Evolutionary conservation across 768 basidiomycete genomes (phyloP).

Genomic region (Cystofilobasidium capitatum): DNA sequence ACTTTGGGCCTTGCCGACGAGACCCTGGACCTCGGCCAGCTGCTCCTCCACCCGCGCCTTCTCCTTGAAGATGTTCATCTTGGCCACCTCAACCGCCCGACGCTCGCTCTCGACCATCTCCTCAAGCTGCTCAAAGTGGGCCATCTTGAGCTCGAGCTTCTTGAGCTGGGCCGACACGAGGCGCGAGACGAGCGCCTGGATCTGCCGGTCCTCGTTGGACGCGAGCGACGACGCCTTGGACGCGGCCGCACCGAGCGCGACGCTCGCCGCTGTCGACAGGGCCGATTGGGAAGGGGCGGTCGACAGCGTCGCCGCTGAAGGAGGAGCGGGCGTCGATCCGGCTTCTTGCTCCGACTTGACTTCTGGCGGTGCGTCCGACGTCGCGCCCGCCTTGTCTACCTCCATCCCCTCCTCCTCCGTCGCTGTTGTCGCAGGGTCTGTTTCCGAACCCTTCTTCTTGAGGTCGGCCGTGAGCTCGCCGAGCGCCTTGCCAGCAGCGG

Average conservation of each 20-base stretch:
- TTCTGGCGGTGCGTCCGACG: constrained; percentile 29
- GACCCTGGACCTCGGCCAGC: constrained; percentile 33
- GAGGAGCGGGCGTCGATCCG: constrained; percentile 41
- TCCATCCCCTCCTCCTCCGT: neutral
- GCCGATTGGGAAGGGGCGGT: constrained; percentile 53
- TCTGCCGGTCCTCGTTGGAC: constrained; percentile 67
- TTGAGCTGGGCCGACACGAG: constrained; percentile 65
- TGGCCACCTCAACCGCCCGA: constrained; percentile 67
- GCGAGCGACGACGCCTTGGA: constrained; percentile 73
- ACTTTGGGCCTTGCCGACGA: constrained; percentile 26
- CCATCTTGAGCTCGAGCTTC: constrained; percentile 90
- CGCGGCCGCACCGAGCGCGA: constrained; percentile 82
- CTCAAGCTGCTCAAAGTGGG: constrained; percentile 89
- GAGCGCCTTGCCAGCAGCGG: constrained; percentile 82
- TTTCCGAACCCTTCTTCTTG: constrained; percentile 36
- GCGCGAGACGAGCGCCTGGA: constrained; percentile 60
- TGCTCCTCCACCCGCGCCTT: constrained; percentile 42
- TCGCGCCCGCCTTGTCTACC: constrained; percentile 28
- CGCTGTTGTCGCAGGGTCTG: neutral
- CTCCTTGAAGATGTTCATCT: constrained; percentile 70
- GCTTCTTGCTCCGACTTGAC: constrained; percentile 23
- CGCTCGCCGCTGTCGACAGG: constrained; percentile 66
- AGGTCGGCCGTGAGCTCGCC: constrained; percentile 64
- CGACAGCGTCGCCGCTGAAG: constrained; percentile 31
- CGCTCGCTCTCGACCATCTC: constrained; percentile 84